These are phyloP conservation scores for Clitopilus hobsonii DNA, from an alignment of 768 basidiomycete genomes.

Conservation along the genomic window DNA sequence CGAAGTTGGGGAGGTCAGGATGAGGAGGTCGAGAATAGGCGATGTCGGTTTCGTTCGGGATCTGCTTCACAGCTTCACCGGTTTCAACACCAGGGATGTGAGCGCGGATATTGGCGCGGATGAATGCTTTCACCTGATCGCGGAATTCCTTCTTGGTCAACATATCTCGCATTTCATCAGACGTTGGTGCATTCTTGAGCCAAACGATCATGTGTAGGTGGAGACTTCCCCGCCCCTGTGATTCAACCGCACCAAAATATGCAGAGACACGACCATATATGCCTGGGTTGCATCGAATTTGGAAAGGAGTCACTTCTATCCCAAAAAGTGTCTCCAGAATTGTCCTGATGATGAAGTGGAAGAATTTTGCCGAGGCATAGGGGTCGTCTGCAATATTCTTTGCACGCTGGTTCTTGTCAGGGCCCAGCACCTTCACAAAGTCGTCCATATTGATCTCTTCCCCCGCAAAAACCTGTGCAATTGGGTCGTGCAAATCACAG, in stretches of 20 bases:
- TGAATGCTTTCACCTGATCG: constrained; percentile 18
- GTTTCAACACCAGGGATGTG: constrained; percentile 24
- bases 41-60: constrained; percentile 20
- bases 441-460: constrained; percentile 37
- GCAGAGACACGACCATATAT: constrained; percentile 25
- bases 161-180: constrained; percentile 18
- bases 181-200: constrained; percentile 22
- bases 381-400: constrained; percentile 31
- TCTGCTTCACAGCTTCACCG: constrained; percentile 13
- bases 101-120: constrained; percentile 27
- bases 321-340: constrained; percentile 27
- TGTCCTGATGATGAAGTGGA: constrained; percentile 25
- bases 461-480: constrained; percentile 39
- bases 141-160: constrained; percentile 23
- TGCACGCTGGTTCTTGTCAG: constrained; percentile 11
- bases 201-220: constrained; percentile 32
- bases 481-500: constrained; percentile 33
- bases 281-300: constrained; percentile 18
- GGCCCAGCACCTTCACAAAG: constrained; percentile 22
- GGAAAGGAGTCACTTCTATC: constrained; percentile 13
- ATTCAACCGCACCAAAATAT: constrained; percentile 33
- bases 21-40: constrained; percentile 13
- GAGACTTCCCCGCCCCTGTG: constrained; percentile 31
- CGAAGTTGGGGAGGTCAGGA: neutral
- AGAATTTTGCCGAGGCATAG: constrained; percentile 37